Evolutionary conservation across 441 rosid genomes (phyloP), one percentile per base, ranked within the genome.

Genomic region (Isatis lusitanica): DNA sequence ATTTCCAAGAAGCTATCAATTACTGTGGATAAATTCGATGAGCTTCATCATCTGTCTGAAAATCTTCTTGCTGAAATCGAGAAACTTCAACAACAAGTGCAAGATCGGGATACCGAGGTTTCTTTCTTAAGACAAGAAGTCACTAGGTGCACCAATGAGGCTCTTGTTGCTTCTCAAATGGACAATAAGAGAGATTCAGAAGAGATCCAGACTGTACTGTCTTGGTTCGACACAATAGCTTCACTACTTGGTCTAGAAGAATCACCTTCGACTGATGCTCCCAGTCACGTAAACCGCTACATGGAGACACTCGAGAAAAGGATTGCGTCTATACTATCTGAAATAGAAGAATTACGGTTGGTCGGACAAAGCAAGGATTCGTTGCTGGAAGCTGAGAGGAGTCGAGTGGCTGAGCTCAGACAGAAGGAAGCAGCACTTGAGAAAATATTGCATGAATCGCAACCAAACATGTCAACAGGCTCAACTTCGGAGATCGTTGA

Each of bases 71-170:
- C 83, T 38, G 97, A 96, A 85, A 87, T 94, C 50, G 99, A 96
- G 84, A 92, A 90, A 78, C 93, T 94, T 79, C 98, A 94, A 66
- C 83, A 84, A 38, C 97, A 92, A 80, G 70, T 94, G 80, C 92
- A 87, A 82, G 98, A 96, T 76, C 91, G 94, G 53, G 97, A 92
- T 85, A 76, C 87, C 21, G 98, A 96, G 86, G 83, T 96, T 68
- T 94, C 98, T 78, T 94, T 92, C 90, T 87, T 96, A 61, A 88
- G 99, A 84, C 96, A 96, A 83, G 99, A 96, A 83, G 98, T 92
- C 76, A 94, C 98, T 24, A 90, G 97, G 85, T 94, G 94, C 82
- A 90, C 98, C 66, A 85, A 88, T 80, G 98, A 92, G 53, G 97
- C 78, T 84, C 94, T 91, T 81, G 84, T 68, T 74, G 82, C 97